These are phyloP conservation scores for Elsinoe australis DNA, from an alignment of 2,329 filamentous ascomycete genomes.

Conservation along the genomic window DNA sequence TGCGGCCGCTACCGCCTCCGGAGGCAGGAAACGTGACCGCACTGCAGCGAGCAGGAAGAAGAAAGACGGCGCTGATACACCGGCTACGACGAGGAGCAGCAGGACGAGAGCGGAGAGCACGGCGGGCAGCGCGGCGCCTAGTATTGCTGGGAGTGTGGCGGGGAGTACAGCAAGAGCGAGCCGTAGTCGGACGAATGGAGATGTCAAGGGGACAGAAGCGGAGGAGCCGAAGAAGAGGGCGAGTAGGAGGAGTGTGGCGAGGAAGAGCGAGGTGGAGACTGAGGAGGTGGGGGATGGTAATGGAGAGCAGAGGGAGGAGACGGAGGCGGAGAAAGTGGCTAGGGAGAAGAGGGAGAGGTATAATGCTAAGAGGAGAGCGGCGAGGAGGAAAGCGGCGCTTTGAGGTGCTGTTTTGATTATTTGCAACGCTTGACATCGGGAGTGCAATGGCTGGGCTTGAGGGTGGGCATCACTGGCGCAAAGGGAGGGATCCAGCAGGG, in stretches of 20 bases:
- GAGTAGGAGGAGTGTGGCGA: conserved; percentile 2
- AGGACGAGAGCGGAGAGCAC: conserved; percentile 4
- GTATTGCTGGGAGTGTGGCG: neutral
- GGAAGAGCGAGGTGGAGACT: conserved; percentile 12
- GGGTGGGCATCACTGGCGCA: no score
- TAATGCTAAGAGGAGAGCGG: conserved; percentile 20
- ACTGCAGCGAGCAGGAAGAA: conserved; percentile 2
- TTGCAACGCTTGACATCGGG: no score
- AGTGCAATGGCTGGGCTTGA: no score
- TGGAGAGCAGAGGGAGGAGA: conserved; percentile 9
- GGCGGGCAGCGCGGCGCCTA: conserved; percentile 1
- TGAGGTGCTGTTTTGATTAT: no score
- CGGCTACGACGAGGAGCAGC: conserved; percentile 4
- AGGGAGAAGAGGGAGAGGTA: conserved; percentile 19
- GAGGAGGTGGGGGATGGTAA: no score
- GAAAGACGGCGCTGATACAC: neutral
- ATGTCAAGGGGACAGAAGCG: neutral
- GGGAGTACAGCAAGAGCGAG: neutral
- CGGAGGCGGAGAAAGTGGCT: conserved; percentile 8
- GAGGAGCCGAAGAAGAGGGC: conserved; percentile 9
- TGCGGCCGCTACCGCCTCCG: neutral
- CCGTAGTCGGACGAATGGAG: conserved; percentile 7
- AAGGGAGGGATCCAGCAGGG: no score
- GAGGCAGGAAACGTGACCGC: conserved; percentile 2
- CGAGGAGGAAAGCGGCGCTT: conserved; percentile 3